These are phyloP conservation scores for Barnettozyma californica DNA, from an alignment of 805 yeast genomes.

Conservation along the genomic window DNA sequence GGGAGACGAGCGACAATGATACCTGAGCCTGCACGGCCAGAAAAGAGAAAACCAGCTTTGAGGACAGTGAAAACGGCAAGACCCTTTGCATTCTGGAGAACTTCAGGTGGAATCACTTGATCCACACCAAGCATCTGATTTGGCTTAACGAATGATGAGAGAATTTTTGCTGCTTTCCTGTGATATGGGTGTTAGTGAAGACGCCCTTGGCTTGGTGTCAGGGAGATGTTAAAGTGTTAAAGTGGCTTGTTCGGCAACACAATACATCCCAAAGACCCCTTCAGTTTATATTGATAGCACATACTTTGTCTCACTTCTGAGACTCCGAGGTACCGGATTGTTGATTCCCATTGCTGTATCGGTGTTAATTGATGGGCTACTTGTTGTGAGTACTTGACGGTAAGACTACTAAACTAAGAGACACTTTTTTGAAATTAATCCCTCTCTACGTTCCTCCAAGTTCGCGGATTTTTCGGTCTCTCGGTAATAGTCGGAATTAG, in stretches of 20 bases:
- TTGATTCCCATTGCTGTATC: slow-evolving; percentile 60
- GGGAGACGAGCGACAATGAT: slow-evolving; percentile 89
- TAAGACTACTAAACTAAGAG: background rate
- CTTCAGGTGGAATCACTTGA: slow-evolving; percentile 81
- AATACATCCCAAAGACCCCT: background rate
- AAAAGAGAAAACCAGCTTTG: slow-evolving; percentile 92
- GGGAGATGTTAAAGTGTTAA: background rate
- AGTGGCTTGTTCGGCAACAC: background rate
- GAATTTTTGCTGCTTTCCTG: slow-evolving; percentile 89
- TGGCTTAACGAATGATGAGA: slow-evolving; percentile 88
- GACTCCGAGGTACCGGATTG: slow-evolving; percentile 91
- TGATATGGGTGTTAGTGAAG: slow-evolving; percentile 11
- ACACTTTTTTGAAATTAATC: background rate
- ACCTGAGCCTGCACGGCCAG: slow-evolving; percentile 98
- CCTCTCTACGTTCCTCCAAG: background rate
- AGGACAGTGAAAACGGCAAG: slow-evolving; percentile 88
- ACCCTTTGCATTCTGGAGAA: slow-evolving; percentile 87
- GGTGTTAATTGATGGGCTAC: background rate
- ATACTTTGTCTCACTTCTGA: slow-evolving; percentile 79
- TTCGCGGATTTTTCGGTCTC: slow-evolving; percentile 1
- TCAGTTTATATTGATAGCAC: slow-evolving; percentile 27
- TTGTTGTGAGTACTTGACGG: background rate
- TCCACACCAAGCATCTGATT: slow-evolving; percentile 90
- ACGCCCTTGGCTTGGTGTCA: too few relatives aligned
- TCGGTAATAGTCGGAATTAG: background rate